Conservation (phyloP, 345 rosid genomes). For the Lumnitzera racemosa region DNA sequence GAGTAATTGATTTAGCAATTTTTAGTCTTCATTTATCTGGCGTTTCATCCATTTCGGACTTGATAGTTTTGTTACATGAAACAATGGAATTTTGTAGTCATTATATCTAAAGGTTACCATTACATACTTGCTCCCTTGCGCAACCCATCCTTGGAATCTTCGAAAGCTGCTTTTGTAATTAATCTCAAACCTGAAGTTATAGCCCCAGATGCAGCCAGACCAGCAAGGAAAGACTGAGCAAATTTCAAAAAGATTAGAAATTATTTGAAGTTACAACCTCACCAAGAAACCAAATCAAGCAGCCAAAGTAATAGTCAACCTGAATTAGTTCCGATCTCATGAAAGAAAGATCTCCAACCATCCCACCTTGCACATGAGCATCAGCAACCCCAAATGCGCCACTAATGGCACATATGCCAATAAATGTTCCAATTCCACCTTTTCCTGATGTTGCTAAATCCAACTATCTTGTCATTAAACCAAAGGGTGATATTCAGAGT, state of each 20-base stretch:
- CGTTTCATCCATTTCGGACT: too few species aligned
- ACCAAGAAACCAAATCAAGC: background rate
- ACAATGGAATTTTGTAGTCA: too few species aligned
- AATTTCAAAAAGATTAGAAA: background rate
- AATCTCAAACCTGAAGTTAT: constrained; percentile 62
- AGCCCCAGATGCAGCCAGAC: constrained; percentile 69
- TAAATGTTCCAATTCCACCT: constrained; percentile 65
- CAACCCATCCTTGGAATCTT: constrained; percentile 47
- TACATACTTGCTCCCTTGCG: constrained; percentile 80
- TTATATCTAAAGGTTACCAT: too few species aligned
- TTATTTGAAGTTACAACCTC: background rate
- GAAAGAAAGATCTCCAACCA: constrained; percentile 81
- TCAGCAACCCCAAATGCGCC: constrained; percentile 74
- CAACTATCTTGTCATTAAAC: constrained; percentile 27
- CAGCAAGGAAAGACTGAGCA: constrained; percentile 54
- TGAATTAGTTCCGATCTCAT: constrained; percentile 66
- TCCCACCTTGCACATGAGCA: constrained; percentile 85
- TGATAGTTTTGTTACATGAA: too few species aligned
- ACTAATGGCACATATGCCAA: constrained; percentile 54
- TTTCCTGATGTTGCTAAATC: constrained; percentile 71
- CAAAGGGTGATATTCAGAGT: background rate
- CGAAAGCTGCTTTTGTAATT: constrained; percentile 71
- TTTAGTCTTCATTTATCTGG: too few species aligned
- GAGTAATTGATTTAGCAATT: too few species aligned
- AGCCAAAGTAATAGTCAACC: constrained; percentile 21